Evolutionary conservation across 2,329 filamentous ascomycete species (phyloP), one percentile per base, ranked within the genome.

Genomic region (Pseudocercospora fuligena): DNA sequence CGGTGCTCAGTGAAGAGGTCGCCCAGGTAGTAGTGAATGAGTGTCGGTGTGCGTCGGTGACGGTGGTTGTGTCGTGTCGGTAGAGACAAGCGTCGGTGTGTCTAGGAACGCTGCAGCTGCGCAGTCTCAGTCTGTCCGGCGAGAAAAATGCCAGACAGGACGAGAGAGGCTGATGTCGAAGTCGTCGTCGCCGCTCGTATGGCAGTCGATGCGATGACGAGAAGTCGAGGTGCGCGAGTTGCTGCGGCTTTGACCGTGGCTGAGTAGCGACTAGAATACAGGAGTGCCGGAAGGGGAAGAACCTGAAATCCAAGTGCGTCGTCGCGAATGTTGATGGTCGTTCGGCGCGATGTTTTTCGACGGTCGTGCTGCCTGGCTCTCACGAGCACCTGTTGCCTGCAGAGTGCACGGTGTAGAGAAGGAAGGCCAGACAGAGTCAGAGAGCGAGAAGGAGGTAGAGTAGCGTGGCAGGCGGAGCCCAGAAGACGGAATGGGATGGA

Each of bases 1-100:
- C 72, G 74, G 71, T 67, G 69, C 75, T 76, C 76, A 77, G 68
- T 76, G 68, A 77, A 77, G 76, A 77, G 75, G 69, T 77, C 75
- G 74, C 72, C 70, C 68, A 53, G 31, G 57, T 49, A 27, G 57
- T 61, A 43, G 40, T 59, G 64, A 66, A 65, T 56, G 61, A 61
- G 47, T 63, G 68, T 70, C 60, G 67, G 60, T 62, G 59, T 43
- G n/a, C 40, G 16, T 59, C 43, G 61, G 62, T 61, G 59, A 43
- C 11, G 51, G 51, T 56, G 25, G 5, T 56, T 58, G 31, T 43
- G 31, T 43, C 56, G 56, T 23, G 56, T 9, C 31, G 31, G 56
- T 3, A 23, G 56, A 58, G 19, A 58, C 33, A 58, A 58, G 56
- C 29, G 56, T 58, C 56, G 56, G 56, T 40, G 56, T 21, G n/a